phyloP scores from a whole-genome alignment of 768 basidiomycete species.

The Kwoniella heveanensis region DNA sequence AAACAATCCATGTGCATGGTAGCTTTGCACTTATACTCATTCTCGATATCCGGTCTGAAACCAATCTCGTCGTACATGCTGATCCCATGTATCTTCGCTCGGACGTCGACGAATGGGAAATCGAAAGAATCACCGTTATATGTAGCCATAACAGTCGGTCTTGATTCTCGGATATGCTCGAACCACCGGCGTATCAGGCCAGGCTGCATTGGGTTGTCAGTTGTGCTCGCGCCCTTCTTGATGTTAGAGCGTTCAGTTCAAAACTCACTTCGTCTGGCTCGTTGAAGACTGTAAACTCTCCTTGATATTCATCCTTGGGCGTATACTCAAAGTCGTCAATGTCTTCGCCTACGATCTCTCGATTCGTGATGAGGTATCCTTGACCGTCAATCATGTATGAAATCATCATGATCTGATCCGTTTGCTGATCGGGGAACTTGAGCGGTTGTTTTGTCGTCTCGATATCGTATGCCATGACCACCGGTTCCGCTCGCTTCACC shows the following conservation, averaged over 20 bases:
- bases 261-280: conserved; percentile 81
- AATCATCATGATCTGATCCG: conserved; percentile 99
- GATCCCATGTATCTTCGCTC: conserved; percentile 82
- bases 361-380: conserved; percentile 94
- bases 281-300: conserved; percentile 93
- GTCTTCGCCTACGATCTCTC: conserved; percentile 95
- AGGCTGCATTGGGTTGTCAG: conserved; percentile 60
- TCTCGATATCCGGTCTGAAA: conserved; percentile 85
- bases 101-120: conserved; percentile 90
- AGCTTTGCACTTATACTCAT: conserved; percentile 88
- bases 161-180: conserved; percentile 86
- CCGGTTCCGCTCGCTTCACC: conserved; percentile 97
- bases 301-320: conserved; percentile 95
- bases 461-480: conserved; percentile 98
- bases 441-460: conserved; percentile 99
- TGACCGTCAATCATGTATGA: conserved; percentile 97
- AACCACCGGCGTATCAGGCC: conserved; percentile 85
- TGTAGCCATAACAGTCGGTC: conserved; percentile 95
- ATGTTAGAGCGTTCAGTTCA: too few species aligned
- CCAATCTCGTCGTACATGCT: conserved; percentile 96
- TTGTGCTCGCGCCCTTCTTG: not conserved
- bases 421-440: conserved; percentile 93
- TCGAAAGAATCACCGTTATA: conserved; percentile 99
- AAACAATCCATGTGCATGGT: conserved; percentile 99
- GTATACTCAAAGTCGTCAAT: conserved; percentile 99